These are phyloP conservation scores for Oryza longistaminata DNA, from an alignment of 176 grass and related monocot genomes.

Conservation along the genomic window DNA sequence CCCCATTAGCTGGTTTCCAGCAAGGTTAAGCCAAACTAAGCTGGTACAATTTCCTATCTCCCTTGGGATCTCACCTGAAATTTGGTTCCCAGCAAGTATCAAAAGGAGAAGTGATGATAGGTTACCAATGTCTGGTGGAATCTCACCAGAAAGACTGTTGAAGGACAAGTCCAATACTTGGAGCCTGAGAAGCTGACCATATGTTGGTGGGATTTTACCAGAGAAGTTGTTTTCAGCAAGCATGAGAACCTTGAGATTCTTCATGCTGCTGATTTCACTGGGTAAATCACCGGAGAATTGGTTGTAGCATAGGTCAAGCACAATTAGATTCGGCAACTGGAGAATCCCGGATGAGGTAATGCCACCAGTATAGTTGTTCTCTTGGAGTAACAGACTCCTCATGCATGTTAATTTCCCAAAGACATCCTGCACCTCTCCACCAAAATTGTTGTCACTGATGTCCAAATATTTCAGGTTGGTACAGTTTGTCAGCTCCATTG, in stretches of 20 bases:
- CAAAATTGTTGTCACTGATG: constrained; percentile 45
- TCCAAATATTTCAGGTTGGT: constrained; percentile 38
- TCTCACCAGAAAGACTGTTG: not conserved
- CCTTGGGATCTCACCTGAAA: not conserved
- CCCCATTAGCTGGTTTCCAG: constrained; percentile 46
- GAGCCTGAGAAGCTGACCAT: constrained; percentile 24
- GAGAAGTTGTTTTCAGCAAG: constrained; percentile 46
- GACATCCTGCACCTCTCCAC: constrained; percentile 46
- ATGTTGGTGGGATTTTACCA: constrained; percentile 41
- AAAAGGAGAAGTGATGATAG: constrained; percentile 6
- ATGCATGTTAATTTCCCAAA: constrained; percentile 43
- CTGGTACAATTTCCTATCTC: not conserved
- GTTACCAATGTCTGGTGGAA: constrained; percentile 8
- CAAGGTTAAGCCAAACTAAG: constrained; percentile 58
- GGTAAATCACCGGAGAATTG: constrained; percentile 46
- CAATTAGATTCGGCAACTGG: constrained; percentile 21
- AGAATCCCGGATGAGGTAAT: constrained; percentile 48
- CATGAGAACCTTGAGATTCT: constrained; percentile 35
- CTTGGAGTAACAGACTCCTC: constrained; percentile 35
- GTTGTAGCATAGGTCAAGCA: constrained; percentile 57
- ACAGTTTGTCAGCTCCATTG: constrained; percentile 41
- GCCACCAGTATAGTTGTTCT: constrained; percentile 42
- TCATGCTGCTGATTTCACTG: constrained; percentile 32
- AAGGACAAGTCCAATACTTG: constrained; percentile 35
- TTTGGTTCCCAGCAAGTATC: not conserved